Conservation (phyloP, 352 stramenopile genomes). For the Phytophthora idaei region DNA sequence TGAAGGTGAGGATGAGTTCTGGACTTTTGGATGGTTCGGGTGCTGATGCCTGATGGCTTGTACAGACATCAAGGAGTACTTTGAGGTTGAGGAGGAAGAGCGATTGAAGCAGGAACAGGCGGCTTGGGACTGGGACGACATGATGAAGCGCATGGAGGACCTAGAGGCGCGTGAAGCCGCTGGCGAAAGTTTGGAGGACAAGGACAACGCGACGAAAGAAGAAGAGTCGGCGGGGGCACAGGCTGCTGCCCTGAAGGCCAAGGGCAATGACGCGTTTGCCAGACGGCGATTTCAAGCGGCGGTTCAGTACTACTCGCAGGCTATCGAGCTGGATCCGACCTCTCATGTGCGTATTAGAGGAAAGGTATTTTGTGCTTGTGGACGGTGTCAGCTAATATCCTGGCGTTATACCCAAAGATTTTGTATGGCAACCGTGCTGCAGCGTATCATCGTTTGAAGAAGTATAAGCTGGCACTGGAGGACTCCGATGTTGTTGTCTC, state of each 20-base stretch:
- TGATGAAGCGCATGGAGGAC: slow-evolving; percentile 88
- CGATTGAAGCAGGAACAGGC: slow-evolving; percentile 63
- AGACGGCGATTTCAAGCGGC: slow-evolving; percentile 78
- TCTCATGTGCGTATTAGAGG: slow-evolving; percentile 60
- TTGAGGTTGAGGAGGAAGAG: slow-evolving; percentile 87
- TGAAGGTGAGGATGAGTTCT: slow-evolving; percentile 45
- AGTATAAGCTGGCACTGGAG: slow-evolving; percentile 64
- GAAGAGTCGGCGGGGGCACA: slow-evolving; percentile 35
- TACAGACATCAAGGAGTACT: slow-evolving; percentile 79
- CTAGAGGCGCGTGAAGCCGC: slow-evolving; percentile 70
- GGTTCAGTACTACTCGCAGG: slow-evolving; percentile 87
- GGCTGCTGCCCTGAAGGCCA: slow-evolving; percentile 62
- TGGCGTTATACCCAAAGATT: slow-evolving; percentile 47
- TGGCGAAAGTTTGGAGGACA: slow-evolving; percentile 32
- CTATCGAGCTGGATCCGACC: slow-evolving; percentile 74
- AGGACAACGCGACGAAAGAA: slow-evolving; percentile 33
- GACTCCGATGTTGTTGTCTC: slow-evolving; percentile 70
- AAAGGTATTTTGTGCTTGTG: not conserved
- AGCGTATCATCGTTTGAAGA: slow-evolving; percentile 73
- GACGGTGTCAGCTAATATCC: slow-evolving; percentile 6
- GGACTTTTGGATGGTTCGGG: not conserved
- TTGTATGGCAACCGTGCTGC: slow-evolving; percentile 85
- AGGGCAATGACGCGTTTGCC: slow-evolving; percentile 83
- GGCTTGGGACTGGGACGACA: slow-evolving; percentile 82
- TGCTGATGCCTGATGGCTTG: not conserved